A percentile compares a stretch with the other conserved stretches of the same genome.
phyloP scores from a whole-genome alignment of 352 stramenopile species.

The Globisporangium parvum region DNA sequence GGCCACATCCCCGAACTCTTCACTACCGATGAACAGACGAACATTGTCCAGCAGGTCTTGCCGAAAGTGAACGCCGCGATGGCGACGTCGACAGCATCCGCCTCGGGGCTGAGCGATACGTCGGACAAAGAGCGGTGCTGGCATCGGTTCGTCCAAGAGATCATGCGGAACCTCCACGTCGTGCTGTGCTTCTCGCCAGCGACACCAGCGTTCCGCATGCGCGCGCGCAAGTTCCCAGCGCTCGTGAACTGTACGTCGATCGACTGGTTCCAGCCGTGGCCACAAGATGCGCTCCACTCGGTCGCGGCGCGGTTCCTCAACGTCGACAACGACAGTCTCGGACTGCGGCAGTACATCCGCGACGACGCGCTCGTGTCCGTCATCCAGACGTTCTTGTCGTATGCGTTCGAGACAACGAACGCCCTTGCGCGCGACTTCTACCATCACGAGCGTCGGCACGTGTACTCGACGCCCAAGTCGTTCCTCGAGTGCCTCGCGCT shows the following conservation, averaged over 20 bases:
- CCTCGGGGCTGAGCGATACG: conserved; percentile 28
- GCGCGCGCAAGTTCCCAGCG: conserved; percentile 91
- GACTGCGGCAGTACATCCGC: conserved; percentile 14
- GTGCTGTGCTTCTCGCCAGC: conserved; percentile 93
- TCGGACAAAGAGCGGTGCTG: conserved; percentile 92
- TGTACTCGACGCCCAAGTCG: conserved; percentile 93
- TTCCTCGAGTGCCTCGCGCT: conserved; percentile 90
- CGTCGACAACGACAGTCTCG: conserved; percentile 20
- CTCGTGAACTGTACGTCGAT: conserved; percentile 93
- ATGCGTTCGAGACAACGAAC: conserved; percentile 92
- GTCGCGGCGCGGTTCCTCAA: conserved; percentile 85
- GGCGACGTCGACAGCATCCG: not conserved
- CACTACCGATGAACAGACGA: conserved; percentile 86
- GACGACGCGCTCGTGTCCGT: conserved; percentile 42
- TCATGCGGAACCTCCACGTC: conserved; percentile 91
- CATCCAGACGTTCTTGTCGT: conserved; percentile 91
- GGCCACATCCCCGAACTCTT: conserved; percentile 93
- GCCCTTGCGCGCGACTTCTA: conserved; percentile 76
- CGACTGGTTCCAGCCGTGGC: conserved; percentile 93
- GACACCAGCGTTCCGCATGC: conserved; percentile 81
- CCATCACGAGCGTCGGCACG: conserved; percentile 63
- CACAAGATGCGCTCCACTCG: conserved; percentile 86
- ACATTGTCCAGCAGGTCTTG: conserved; percentile 84
- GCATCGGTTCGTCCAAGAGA: conserved; percentile 89
- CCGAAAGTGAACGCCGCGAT: conserved; percentile 78